Conservation (phyloP, 2,329 filamentous ascomycete species). For the Trichoderma arundinaceum region DNA sequence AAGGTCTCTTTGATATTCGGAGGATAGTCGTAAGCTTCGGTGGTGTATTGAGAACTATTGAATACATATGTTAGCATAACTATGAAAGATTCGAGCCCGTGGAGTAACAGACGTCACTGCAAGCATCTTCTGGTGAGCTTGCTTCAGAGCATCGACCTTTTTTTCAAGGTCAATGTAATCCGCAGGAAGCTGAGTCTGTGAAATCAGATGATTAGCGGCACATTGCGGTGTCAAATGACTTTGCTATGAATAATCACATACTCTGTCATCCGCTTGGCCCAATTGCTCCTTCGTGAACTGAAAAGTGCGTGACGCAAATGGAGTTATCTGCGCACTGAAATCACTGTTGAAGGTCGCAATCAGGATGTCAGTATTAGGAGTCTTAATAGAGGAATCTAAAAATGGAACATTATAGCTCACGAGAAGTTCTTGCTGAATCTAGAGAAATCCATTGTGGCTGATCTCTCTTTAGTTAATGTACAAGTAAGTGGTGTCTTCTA, state of each 20-base stretch:
- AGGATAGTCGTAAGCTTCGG: slow-evolving; percentile 90
- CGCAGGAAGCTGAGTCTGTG: slow-evolving; percentile 88
- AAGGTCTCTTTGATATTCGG: slow-evolving; percentile 98
- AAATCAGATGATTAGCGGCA: background rate
- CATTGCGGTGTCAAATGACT: background rate
- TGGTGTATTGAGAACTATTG: slow-evolving; percentile 84
- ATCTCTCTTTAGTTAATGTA: too few species aligned
- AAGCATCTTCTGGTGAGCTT: slow-evolving; percentile 96
- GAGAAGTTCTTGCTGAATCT: slow-evolving; percentile 1
- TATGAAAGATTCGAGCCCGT: background rate
- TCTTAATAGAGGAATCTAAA: background rate
- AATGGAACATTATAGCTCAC: background rate
- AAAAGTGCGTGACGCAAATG: slow-evolving; percentile 90
- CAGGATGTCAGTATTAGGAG: slow-evolving; percentile 28
- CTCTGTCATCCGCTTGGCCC: slow-evolving; percentile 93
- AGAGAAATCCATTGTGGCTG: background rate
- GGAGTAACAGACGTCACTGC: slow-evolving; percentile 81
- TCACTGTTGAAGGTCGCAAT: slow-evolving; percentile 46
- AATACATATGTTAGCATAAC: background rate
- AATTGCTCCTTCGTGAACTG: slow-evolving; percentile 99
- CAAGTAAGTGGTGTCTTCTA: too few species aligned
- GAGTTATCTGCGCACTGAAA: slow-evolving; percentile 82
- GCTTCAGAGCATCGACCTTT: slow-evolving; percentile 95
- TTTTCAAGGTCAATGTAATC: slow-evolving; percentile 99
- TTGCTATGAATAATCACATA: slow-evolving; percentile 44